Percentiles rank a stretch among this genome's conserved stretches.
phyloP scores from a whole-genome alignment of 225 moss, liverwort and hornwort species.

The Takakia lepidozioides region DNA sequence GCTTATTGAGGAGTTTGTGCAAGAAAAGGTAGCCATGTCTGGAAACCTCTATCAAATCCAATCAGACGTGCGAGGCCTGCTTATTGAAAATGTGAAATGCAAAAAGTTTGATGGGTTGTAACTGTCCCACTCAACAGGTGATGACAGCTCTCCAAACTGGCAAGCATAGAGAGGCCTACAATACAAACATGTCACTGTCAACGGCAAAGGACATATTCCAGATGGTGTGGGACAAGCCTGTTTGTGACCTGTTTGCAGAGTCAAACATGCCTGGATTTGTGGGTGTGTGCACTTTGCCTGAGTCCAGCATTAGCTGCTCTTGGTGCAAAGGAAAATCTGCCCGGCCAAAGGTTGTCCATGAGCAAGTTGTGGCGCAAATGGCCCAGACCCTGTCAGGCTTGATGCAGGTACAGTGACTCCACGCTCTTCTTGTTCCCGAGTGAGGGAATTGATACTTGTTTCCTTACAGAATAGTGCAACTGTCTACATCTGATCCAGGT shows the following conservation, averaged over 20 bases:
- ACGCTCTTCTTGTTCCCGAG: background rate
- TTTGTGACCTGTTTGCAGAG: slow-evolving; percentile 78
- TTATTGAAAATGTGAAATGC: no score
- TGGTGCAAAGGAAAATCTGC: slow-evolving; percentile 75
- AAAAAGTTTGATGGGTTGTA: background rate
- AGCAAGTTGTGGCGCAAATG: slow-evolving; percentile 89
- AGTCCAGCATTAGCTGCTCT: slow-evolving; percentile 32
- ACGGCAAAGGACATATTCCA: slow-evolving; percentile 74
- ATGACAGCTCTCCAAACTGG: slow-evolving; percentile 63
- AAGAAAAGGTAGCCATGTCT: no score
- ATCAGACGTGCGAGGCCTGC: no score
- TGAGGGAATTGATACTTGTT: no score
- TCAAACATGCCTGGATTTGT: slow-evolving; percentile 66
- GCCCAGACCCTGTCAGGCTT: slow-evolving; percentile 73
- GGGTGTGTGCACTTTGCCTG: slow-evolving; percentile 47
- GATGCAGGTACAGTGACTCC: slow-evolving; percentile 71
- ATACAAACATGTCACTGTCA: slow-evolving; percentile 74
- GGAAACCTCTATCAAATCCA: no score
- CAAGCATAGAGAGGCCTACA: slow-evolving; percentile 49
- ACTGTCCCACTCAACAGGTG: slow-evolving; percentile 31
- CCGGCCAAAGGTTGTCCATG: slow-evolving; percentile 66
- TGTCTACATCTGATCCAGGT: background rate
- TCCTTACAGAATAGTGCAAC: no score
- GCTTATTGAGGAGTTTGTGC: no score
- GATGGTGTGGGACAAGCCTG: slow-evolving; percentile 75